Base-by-base conservation (phyloP, 1,284 basidiomycete species). In the Phellinidium pouzarii region DNA sequence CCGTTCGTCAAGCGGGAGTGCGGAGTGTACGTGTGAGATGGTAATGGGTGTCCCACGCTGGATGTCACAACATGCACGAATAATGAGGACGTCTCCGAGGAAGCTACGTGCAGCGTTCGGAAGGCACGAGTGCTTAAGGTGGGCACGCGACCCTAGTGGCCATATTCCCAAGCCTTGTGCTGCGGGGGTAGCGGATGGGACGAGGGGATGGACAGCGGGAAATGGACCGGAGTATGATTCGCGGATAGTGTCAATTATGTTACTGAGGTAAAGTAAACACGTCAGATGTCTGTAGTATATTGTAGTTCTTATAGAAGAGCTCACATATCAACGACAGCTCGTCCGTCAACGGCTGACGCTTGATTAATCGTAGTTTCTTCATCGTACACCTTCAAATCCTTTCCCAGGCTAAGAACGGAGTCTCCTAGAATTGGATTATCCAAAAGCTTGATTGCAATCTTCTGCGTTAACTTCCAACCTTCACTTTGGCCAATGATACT, bases 61-160 rank as follows among this genome's bases (percentile, higher is more conserved):
- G 38, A 56, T 52, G 34, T 52, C 46, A 12, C 46, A 45, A 23
- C 44, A 47, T 36, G 54, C 50, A 2, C 54, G 54, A 4, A 56
- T 27, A 34, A 56, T 38, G 23, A 52, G 44, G 26, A 52, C 23
- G 41, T 56, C 54, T n/a, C 44, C 50, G 11, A 56, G 19, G 26
- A 52, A 56, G n/a, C 42, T 40, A 12, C 50, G 54, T 8, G 27
- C 46, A 9, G 54, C 40, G 25, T 52, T 56, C 4, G 54, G 54
- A 17, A 52, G 45, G 27, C 54, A 56, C 17, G 54, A 52, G 40
- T 56, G 54, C 2, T 27, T 40, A 9, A 56, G 31, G 41, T 49
- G 50, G 19, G 38, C 44, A 2, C 44, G 50, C 5, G 54, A 29
- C 2, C 48, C 46, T 5, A 42, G 26, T 8, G 49, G 41, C 50